These are phyloP conservation scores for Botrytis pseudocinerea DNA, from an alignment of 2,329 filamentous ascomycete genomes.

Conservation along the genomic window DNA sequence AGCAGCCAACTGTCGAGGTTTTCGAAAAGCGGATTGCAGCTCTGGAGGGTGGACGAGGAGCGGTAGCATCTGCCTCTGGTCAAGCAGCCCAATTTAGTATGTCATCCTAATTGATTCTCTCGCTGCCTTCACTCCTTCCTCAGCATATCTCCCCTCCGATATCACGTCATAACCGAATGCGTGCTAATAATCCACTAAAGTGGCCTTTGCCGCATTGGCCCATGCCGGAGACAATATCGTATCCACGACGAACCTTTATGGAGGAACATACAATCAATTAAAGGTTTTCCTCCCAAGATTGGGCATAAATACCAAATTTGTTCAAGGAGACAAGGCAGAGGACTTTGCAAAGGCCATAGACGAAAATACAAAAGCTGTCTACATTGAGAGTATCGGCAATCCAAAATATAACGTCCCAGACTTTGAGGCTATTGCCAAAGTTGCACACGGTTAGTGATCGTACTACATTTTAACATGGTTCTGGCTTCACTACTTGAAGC, in stretches of 20 bases:
- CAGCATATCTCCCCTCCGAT: not conserved
- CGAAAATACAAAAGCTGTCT: slow-evolving; percentile 89
- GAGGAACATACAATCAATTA: slow-evolving; percentile 95
- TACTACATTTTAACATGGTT: not conserved
- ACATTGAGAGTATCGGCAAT: slow-evolving; percentile 85
- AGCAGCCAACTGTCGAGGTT: slow-evolving; percentile 83
- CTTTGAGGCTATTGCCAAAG: slow-evolving; percentile 79
- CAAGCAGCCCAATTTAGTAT: slow-evolving; percentile 82
- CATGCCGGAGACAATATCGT: slow-evolving; percentile 90
- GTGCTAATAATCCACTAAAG: slow-evolving; percentile 1
- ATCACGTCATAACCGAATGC: not conserved
- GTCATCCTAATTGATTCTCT: not conserved
- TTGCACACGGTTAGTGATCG: slow-evolving; percentile 61
- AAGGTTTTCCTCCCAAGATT: slow-evolving; percentile 84
- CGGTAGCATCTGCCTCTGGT: slow-evolving; percentile 80
- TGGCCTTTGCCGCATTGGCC: slow-evolving; percentile 74
- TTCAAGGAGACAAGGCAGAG: slow-evolving; percentile 74
- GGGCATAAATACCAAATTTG: slow-evolving; percentile 84
- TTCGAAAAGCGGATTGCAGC: slow-evolving; percentile 97
- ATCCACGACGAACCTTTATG: slow-evolving; percentile 86
- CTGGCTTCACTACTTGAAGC: not conserved
- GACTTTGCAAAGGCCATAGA: slow-evolving; percentile 83
- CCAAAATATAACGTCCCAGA: slow-evolving; percentile 94
- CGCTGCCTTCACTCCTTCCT: not conserved
- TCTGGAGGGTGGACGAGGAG: slow-evolving; percentile 85